Base-by-base conservation (phyloP, 2,329 filamentous ascomycete genomes). In the Colletotrichum viniferum region DNA sequence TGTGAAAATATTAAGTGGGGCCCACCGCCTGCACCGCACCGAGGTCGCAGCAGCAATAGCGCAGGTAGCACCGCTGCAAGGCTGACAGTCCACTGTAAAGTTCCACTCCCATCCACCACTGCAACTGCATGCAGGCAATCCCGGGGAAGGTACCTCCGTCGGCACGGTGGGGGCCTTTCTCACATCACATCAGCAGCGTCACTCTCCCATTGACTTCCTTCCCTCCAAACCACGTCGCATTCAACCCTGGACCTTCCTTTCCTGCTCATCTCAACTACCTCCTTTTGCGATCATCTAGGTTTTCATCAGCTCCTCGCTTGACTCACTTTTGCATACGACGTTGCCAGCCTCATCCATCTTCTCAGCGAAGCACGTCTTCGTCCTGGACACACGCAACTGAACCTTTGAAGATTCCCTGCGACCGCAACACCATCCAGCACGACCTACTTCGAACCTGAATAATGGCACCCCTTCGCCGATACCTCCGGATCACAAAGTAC, bases 381-480 rank as follows among this genome's bases (percentile, higher is more conserved):
- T 52, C 43, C 43, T 52, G 43, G 43, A 52, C 43, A 52, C 43
- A 52, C 43, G 43, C 43, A 52, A 18, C 61, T 28, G 61, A 67
- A 21, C 69, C 36, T 43, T 18, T 21, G 16, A n/a, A 26, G 30
- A 32, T 52, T 52, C 43, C 43, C 43, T 52, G 43, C 43, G 5
- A 21, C 58, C 36, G 30, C 28, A 56, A 62, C 56, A 13, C 32
- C 7, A 55, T 52, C 16, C 7, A 28, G 13, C 55, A 18, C 21
- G 36, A 18, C 38, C 24, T 28, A 13, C 18, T 18, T 52, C n/a
- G 16, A 26, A 34, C 64, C 43, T 14, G 16, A 38, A 34, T 28
- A 58, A 98, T 98, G 96, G 94, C 96, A 14, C 96, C 96, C 13
- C 92, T 98, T 63, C 92, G 96, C 74, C 92, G 96, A 80, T 98